Base-by-base conservation (phyloP, 2,329 filamentous ascomycete genomes). In the Thermothelomyces thermophilus region DNA sequence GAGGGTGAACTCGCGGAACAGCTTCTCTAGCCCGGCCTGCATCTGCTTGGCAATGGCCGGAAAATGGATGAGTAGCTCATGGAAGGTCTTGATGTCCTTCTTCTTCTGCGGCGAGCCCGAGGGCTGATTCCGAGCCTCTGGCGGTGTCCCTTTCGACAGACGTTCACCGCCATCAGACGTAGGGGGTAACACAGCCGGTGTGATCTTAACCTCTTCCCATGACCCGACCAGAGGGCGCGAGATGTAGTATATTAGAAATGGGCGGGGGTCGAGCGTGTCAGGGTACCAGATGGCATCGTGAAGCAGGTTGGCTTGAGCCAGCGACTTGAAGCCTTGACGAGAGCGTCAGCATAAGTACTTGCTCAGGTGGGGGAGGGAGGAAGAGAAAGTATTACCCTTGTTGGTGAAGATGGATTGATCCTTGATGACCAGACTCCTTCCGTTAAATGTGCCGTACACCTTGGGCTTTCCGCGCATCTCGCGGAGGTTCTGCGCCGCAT, bases 231-330 rank as follows among this genome's bases (percentile, higher is more conserved):
- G 72, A 2, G 93, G 93, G 45, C 82, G 84, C 22, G 91, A 93
- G 56, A 98, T 95, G 68, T 90, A 96, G 76, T 97, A 97, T 53
- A 98, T 78, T 37, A 98, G 81, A 90, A 93, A 98, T 76, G 90
- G 88, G 60, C 90, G 85, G 13, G 88, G 84, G 60, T 97, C 91
- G 60, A 87, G 79, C n/a, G 81, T 83, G 62, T 96, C 88, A 42
- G 89, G 84, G 63, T 94, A 95, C 78, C 89, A 97, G 34, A 95
- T 79, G 33, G 79, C 75, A 67, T 98, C 94, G 63, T 80, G 80
- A 50, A 96, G 73, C 30, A 97, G 73, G 64, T 93, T 90, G 28
- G 90, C 88, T 65, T 97, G 93, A 56, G 88, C 90, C 55, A 96
- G 74, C 30, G 82, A 82, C 71, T 93, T 95, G 77, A 97, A 98